A percentile compares a stretch with the other conserved stretches of the same genome.
These are phyloP conservation scores for Achaetomiella virescens DNA, from an alignment of 495 filamentous ascomycete genomes.

Conservation along the genomic window DNA sequence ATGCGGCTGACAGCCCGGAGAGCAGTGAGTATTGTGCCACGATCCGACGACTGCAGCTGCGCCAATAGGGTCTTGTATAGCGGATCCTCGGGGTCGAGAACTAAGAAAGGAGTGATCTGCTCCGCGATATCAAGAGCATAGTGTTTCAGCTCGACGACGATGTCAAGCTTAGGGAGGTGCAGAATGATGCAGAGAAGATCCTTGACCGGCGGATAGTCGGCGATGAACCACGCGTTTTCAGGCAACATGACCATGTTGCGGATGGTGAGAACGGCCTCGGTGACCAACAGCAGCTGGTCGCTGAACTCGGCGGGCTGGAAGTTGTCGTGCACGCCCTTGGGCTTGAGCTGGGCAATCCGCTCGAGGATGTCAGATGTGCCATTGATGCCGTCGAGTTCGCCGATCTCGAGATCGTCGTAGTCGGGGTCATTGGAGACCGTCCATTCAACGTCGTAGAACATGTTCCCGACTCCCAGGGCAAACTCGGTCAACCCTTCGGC, in stretches of 20 bases:
- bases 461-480: constrained; percentile 60
- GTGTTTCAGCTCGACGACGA: constrained; percentile 79
- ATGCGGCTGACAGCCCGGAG: constrained; percentile 82
- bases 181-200: constrained; percentile 78
- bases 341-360: constrained; percentile 50
- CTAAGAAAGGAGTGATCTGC: constrained; percentile 74
- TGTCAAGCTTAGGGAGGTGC: constrained; percentile 67
- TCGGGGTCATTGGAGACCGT: constrained; percentile 62
- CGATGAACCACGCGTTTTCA: constrained; percentile 80
- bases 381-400: constrained; percentile 65
- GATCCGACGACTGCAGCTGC: constrained; percentile 67
- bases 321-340: constrained; percentile 56
- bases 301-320: constrained; percentile 68
- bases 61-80: constrained; percentile 69
- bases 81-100: constrained; percentile 62
- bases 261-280: constrained; percentile 79
- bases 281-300: constrained; percentile 65
- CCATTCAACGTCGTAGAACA: constrained; percentile 82
- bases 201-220: constrained; percentile 62
- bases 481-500: constrained; percentile 85
- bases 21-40: constrained; percentile 79
- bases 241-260: constrained; percentile 88
- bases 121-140: constrained; percentile 91
- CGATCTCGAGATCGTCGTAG: constrained; percentile 40
- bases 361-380: constrained; percentile 72